phyloP scores from a whole-genome alignment of 2,329 filamentous ascomycete species.

The Drechslerella dactyloides region DNA sequence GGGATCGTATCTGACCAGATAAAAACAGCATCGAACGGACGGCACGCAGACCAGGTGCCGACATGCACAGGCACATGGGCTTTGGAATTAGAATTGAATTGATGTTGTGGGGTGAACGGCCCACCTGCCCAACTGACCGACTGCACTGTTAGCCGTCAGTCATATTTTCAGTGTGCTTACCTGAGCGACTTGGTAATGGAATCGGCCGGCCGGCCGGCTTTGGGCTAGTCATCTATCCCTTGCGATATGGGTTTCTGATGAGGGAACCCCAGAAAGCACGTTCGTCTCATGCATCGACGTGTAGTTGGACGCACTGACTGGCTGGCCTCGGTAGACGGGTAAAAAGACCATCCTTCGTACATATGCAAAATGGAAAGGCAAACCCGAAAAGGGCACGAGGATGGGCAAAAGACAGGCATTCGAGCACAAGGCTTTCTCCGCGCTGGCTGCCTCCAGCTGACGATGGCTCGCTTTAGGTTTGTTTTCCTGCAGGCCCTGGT shows the following conservation, averaged over 20 bases:
- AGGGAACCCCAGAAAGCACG: neutral
- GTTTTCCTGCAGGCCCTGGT: slow-evolving; percentile 3
- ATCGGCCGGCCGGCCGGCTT: neutral
- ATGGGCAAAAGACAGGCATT: slow-evolving; percentile 1
- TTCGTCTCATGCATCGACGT: slow-evolving; percentile 32
- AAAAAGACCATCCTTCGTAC: too few relatives aligned
- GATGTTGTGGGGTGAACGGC: neutral
- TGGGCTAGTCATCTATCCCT: neutral
- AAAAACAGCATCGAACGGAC: slow-evolving; percentile 6
- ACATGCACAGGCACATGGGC: too few relatives aligned
- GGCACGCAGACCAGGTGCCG: neutral
- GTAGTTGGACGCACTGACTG: slow-evolving; percentile 15
- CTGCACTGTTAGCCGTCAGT: slow-evolving; percentile 1
- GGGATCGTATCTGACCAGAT: slow-evolving; percentile 26
- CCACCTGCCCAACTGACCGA: neutral
- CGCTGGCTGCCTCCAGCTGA: slow-evolving; percentile 1
- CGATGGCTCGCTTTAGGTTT: neutral
- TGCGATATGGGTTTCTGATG: neutral
- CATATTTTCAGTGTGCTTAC: neutral
- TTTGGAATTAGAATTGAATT: too few relatives aligned
- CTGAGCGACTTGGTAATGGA: neutral
- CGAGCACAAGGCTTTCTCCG: slow-evolving; percentile 8
- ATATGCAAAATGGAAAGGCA: neutral
- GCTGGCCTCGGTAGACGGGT: slow-evolving; percentile 41
- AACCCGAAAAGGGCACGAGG: slow-evolving; percentile 13